Percentiles rank a stretch among this genome's conserved stretches.
Evolutionary conservation across 2,329 filamentous ascomycete genomes (phyloP).

Genomic region (Colletotrichum tanaceti): DNA sequence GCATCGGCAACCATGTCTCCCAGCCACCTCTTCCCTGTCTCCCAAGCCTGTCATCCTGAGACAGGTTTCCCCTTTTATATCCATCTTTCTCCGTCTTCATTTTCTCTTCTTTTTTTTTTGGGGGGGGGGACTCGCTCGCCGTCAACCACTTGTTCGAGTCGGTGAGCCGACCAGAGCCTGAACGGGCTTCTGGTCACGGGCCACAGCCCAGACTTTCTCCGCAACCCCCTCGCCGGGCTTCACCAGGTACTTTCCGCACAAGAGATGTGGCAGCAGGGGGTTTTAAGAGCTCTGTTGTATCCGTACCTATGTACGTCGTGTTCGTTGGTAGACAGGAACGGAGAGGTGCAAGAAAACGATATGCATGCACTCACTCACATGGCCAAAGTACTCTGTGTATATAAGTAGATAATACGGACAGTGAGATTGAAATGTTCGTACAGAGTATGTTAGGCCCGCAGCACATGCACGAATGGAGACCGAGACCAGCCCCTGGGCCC

Average conservation of each 20-base stretch:
- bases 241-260: background rate
- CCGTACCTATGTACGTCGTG: too few species aligned
- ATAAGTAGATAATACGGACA: background rate
- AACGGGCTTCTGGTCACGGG: background rate
- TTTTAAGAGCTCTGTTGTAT: background rate
- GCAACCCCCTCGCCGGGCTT: constrained; percentile 8
- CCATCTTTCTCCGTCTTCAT: too few species aligned
- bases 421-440: too few species aligned
- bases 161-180: constrained; percentile 19
- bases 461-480: background rate
- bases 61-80: background rate
- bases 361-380: background rate
- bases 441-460: background rate
- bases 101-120: background rate
- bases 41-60: constrained; percentile 27
- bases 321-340: too few species aligned
- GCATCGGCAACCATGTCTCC: constrained; percentile 12
- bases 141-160: constrained; percentile 26
- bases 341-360: background rate
- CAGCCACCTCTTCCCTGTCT: constrained; percentile 29
- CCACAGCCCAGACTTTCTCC: background rate
- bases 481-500: background rate
- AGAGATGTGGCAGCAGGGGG: background rate
- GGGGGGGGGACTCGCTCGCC: background rate
- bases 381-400: background rate